Percentiles rank a stretch among this genome's conserved stretches.
Conservation (phyloP, 495 filamentous ascomycete genomes). For the Hypoxylon intermedium region DNA sequence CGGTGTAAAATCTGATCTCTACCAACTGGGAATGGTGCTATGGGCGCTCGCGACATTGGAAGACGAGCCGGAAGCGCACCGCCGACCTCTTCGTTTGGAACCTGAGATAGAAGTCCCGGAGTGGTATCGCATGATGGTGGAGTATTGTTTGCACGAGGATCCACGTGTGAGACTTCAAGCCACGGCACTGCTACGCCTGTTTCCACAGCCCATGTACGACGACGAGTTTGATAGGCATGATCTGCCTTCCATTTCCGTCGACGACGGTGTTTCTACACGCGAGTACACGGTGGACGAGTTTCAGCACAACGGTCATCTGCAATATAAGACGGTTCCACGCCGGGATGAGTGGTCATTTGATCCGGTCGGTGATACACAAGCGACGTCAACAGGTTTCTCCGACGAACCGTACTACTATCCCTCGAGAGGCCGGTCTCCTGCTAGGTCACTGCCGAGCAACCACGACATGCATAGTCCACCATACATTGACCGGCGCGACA, state of each 20-base stretch:
- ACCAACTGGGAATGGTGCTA: conserved; percentile 94
- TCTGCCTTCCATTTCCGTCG: conserved; percentile 42
- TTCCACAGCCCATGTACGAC: conserved; percentile 46
- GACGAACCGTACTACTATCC: conserved; percentile 50
- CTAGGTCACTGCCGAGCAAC: conserved; percentile 53
- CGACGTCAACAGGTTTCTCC: conserved; percentile 32
- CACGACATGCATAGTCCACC: conserved; percentile 39
- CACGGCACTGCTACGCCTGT: conserved; percentile 47
- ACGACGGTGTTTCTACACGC: conserved; percentile 42
- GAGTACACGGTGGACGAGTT: conserved; percentile 44
- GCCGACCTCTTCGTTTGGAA: conserved; percentile 67
- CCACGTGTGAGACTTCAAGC: conserved; percentile 54
- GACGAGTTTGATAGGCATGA: conserved; percentile 32
- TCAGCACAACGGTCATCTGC: conserved; percentile 33
- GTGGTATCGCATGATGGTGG: conserved; percentile 55
- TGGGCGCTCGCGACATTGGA: conserved; percentile 88
- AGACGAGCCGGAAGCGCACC: conserved; percentile 86
- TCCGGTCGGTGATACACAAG: conserved; percentile 33
- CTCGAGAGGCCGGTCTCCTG: conserved; percentile 53
- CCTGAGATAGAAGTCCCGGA: conserved; percentile 49
- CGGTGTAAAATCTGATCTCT: conserved; percentile 95
- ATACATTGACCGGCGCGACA: conserved; percentile 21
- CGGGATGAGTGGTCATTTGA: conserved; percentile 45
- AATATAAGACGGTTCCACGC: conserved; percentile 43
- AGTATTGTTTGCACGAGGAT: conserved; percentile 53